Conservation (phyloP, 306 rosid genomes). For the Alnus rubra region DNA sequence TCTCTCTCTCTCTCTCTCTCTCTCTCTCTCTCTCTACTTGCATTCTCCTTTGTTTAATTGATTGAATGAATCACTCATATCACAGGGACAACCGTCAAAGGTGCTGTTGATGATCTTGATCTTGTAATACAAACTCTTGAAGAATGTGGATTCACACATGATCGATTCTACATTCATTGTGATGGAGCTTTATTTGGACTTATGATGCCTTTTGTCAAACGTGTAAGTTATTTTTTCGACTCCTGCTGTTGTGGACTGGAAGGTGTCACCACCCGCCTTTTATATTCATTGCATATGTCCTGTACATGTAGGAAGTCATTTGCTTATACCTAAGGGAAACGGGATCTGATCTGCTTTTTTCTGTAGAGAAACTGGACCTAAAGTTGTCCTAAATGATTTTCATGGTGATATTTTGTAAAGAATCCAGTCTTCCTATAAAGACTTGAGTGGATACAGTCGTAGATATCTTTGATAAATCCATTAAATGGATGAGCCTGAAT, state of each 20-base stretch:
- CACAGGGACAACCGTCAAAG: conserved; percentile 67
- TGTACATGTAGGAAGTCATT: not conserved
- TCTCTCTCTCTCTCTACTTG: not conserved
- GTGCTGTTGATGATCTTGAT: conserved; percentile 66
- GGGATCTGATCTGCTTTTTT: not conserved
- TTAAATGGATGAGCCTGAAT: not conserved
- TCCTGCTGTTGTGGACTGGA: not conserved
- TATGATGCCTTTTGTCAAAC: conserved; percentile 67
- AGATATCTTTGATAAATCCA: not conserved
- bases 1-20: no score
- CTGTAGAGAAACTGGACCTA: not conserved
- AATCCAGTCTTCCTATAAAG: not conserved
- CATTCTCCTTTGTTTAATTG: not conserved
- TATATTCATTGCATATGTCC: not conserved
- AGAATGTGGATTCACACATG: conserved; percentile 49
- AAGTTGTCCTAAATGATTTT: not conserved
- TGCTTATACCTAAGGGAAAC: not conserved
- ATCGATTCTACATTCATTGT: conserved; percentile 72
- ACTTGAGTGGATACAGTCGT: not conserved
- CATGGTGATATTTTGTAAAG: not conserved
- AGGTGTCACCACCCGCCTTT: not conserved
- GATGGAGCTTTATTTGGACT: conserved; percentile 69
- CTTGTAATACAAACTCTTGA: conserved; percentile 49
- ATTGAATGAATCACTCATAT: conserved; percentile 7
- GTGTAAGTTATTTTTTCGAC: conserved; percentile 30